phyloP scores from a whole-genome alignment of 2,329 filamentous ascomycete genomes.

The Kalaharituber pfeilii region DNA sequence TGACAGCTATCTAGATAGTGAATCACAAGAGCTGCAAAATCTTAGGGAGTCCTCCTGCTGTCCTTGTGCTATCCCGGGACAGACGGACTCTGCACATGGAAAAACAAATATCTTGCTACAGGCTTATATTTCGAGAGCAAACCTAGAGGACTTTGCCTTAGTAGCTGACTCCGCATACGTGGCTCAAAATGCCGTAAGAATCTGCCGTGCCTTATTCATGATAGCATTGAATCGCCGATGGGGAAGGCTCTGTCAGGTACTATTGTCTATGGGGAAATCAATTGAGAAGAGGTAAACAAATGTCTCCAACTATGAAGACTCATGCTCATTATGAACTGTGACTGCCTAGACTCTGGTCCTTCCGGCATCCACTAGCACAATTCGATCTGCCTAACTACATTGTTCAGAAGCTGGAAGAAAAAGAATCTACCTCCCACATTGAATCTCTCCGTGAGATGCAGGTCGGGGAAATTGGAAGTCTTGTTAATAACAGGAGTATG shows the following conservation, averaged over 20 bases:
- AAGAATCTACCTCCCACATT: slow-evolving; percentile 52
- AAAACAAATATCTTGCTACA: slow-evolving; percentile 96
- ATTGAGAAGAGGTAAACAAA: slow-evolving; percentile 58
- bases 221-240: slow-evolving; percentile 87
- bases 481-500: slow-evolving; percentile 82
- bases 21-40: slow-evolving; percentile 67
- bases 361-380: slow-evolving; percentile 84
- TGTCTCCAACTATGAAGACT: background rate
- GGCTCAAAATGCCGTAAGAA: slow-evolving; percentile 84
- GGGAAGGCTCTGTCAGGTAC: slow-evolving; percentile 85
- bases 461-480: slow-evolving; percentile 64
- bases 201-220: slow-evolving; percentile 91
- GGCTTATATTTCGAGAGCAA: slow-evolving; percentile 75
- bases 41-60: slow-evolving; percentile 52
- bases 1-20: slow-evolving; percentile 41
- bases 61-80: slow-evolving; percentile 58
- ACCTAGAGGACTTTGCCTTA: slow-evolving; percentile 83
- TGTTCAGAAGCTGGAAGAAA: slow-evolving; percentile 69
- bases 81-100: slow-evolving; percentile 48
- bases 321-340: background rate
- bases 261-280: slow-evolving; percentile 84
- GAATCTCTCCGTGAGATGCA: slow-evolving; percentile 89
- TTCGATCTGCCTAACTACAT: slow-evolving; percentile 79
- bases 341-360: slow-evolving; percentile 71
- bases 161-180: slow-evolving; percentile 87